Conservation (phyloP, 148 eudicot genomes). For the Persicaria maculosa region DNA sequence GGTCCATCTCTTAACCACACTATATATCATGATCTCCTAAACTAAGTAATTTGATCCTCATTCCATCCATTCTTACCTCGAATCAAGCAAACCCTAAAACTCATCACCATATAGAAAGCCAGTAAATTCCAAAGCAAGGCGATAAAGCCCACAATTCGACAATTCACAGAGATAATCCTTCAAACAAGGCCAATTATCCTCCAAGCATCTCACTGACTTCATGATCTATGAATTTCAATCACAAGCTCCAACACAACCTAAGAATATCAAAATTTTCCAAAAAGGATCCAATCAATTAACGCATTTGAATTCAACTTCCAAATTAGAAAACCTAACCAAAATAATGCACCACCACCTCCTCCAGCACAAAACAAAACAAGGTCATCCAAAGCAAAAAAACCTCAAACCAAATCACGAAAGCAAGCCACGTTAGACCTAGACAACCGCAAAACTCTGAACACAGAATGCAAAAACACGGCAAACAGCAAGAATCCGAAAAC, state of each 20-base stretch:
- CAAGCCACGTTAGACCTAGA: background rate
- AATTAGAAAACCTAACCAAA: slow-evolving; percentile 5
- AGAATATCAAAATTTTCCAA: background rate
- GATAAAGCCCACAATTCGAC: background rate
- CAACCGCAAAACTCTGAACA: background rate
- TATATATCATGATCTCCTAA: background rate
- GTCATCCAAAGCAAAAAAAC: background rate
- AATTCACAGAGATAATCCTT: slow-evolving; percentile 7
- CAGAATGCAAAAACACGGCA: background rate
- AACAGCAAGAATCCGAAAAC: background rate
- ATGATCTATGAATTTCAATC: background rate
- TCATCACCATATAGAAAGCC: background rate
- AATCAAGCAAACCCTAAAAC: background rate
- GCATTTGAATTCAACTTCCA: background rate
- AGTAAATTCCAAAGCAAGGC: background rate
- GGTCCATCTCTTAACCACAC: background rate
- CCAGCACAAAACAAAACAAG: background rate
- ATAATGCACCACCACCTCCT: background rate
- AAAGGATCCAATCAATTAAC: background rate
- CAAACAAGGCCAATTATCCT: background rate
- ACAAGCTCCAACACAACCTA: background rate
- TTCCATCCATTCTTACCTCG: background rate
- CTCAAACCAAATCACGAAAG: background rate
- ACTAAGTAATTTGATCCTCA: background rate
- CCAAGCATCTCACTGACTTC: slow-evolving; percentile 1